A percentile compares a stretch with the other conserved stretches of the same genome.
phyloP scores from a whole-genome alignment of 768 basidiomycete species.

The Calvatia gigantea region DNA sequence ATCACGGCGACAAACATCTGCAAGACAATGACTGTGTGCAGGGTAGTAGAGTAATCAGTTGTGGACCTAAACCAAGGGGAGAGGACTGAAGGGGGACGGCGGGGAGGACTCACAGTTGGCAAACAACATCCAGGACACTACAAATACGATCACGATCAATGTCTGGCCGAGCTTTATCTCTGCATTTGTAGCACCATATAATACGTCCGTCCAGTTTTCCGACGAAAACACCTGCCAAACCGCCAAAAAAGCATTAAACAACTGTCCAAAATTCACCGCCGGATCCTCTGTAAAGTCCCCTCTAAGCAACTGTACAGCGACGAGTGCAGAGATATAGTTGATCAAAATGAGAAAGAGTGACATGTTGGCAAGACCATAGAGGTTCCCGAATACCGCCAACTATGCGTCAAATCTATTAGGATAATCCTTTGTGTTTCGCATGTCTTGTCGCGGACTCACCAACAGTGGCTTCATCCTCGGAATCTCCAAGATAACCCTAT shows the following conservation, averaged over 20 bases:
- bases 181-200: slow-evolving; percentile 59
- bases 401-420: slow-evolving; percentile 24
- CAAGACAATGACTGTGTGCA: slow-evolving; percentile 64
- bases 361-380: slow-evolving; percentile 91
- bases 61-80: too few relatives aligned
- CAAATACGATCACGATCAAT: slow-evolving; percentile 65
- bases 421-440: background rate
- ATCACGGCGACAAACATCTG: slow-evolving; percentile 98
- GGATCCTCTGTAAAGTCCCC: slow-evolving; percentile 62
- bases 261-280: slow-evolving; percentile 73
- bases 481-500: slow-evolving; percentile 85
- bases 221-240: slow-evolving; percentile 90
- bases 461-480: slow-evolving; percentile 88
- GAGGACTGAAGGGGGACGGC: background rate
- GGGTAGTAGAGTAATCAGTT: background rate
- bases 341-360: slow-evolving; percentile 83
- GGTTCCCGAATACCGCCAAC: slow-evolving; percentile 89
- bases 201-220: slow-evolving; percentile 87
- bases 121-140: slow-evolving; percentile 85
- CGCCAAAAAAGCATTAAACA: slow-evolving; percentile 83
- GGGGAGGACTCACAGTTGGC: slow-evolving; percentile 69
- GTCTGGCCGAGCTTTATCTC: slow-evolving; percentile 68
- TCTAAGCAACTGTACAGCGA: slow-evolving; percentile 80
- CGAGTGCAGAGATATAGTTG: slow-evolving; percentile 81
- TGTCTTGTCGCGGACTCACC: slow-evolving; percentile 33